phyloP scores from a whole-genome alignment of 2,329 filamentous ascomycete species.

The Fusarium pininemorale region DNA sequence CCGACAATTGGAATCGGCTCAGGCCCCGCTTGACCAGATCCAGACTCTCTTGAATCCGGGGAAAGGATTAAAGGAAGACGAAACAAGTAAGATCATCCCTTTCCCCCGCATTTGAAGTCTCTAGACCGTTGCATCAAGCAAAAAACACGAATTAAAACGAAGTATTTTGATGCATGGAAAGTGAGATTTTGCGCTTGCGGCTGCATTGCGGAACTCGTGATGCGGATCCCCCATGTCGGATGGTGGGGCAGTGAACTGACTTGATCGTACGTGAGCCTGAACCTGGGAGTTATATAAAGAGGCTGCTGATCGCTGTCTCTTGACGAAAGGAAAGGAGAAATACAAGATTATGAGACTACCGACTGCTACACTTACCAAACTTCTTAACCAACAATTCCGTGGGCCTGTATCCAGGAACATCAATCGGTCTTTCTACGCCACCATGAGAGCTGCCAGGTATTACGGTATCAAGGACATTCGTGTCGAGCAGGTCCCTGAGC shows the following conservation, averaged over 20 bases:
- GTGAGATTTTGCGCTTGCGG: neutral
- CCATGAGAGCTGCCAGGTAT: conserved; percentile 66
- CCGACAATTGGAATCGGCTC: conserved; percentile 2
- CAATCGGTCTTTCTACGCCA: conserved; percentile 40
- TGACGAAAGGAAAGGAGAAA: neutral
- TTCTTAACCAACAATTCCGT: neutral
- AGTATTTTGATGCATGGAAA: neutral
- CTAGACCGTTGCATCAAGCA: neutral
- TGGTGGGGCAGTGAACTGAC: conserved; percentile 32
- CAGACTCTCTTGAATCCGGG: neutral
- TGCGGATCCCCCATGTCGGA: neutral
- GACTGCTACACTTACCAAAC: neutral
- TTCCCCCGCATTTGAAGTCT: conserved; percentile 17
- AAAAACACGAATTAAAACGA: neutral
- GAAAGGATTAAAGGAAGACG: conserved; percentile 7
- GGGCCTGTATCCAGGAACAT: neutral
- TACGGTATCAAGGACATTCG: conserved; percentile 65
- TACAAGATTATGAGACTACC: neutral
- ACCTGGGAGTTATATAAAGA: conserved; percentile 24
- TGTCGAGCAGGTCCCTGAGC: conserved; percentile 60
- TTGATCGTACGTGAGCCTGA: conserved; percentile 14
- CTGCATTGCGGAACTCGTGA: conserved; percentile 10
- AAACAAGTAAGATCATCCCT: conserved; percentile 8
- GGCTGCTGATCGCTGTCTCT: neutral
- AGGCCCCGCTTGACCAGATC: conserved; percentile 19